These are phyloP conservation scores for Cupressus sempervirens DNA, from an alignment of 75 land plant species.

Conservation along the genomic window DNA sequence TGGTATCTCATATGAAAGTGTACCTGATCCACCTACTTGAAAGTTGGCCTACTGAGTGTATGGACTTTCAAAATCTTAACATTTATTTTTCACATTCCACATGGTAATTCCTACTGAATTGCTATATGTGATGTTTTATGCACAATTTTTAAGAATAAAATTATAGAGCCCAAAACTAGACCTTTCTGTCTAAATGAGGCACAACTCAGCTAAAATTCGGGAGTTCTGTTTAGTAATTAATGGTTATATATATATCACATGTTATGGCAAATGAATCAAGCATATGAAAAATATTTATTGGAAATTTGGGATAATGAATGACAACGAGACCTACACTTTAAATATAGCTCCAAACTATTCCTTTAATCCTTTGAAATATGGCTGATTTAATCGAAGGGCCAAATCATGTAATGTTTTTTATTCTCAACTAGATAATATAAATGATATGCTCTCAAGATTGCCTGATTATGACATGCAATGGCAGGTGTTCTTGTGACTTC, in stretches of 20 bases:
- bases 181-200: neutral
- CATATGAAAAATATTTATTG: neutral
- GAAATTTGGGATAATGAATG: neutral
- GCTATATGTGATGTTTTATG: neutral
- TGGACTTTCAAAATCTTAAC: neutral
- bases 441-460: neutral
- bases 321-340: neutral
- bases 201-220: neutral
- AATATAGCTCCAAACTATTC: neutral
- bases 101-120: neutral
- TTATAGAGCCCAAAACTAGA: neutral
- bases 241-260: neutral
- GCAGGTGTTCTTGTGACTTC: slow-evolving; percentile 69
- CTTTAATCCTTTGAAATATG: neutral
- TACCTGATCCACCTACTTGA: neutral
- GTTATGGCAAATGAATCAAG: neutral
- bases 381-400: neutral
- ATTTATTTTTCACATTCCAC: neutral
- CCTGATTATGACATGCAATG: neutral
- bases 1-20: neutral
- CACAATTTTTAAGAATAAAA: neutral
- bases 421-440: neutral
- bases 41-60: neutral
- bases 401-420: neutral
- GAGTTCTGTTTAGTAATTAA: neutral